phyloP scores from a whole-genome alignment of 2,329 filamentous ascomycete genomes.

The Hypoxylon sp. region DNA sequence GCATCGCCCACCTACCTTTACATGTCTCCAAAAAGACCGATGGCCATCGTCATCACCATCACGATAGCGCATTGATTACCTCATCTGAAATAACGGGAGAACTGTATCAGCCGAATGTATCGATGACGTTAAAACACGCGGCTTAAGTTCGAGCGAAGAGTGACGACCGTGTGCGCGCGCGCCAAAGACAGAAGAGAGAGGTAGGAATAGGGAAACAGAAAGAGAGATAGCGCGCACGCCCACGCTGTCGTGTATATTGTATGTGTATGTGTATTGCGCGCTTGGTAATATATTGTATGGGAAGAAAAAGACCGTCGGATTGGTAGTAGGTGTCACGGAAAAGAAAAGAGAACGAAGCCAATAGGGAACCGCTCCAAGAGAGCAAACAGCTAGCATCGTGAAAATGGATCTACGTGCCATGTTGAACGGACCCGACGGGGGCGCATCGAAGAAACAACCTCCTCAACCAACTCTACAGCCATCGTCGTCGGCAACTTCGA shows the following conservation, averaged over 20 bases:
- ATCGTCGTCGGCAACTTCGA: slow-evolving; percentile 44
- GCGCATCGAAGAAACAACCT: slow-evolving; percentile 48
- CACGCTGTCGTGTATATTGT: slow-evolving; percentile 24
- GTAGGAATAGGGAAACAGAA: slow-evolving; percentile 1
- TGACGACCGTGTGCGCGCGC: slow-evolving; percentile 36
- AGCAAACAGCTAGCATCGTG: slow-evolving; percentile 38
- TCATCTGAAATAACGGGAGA: slow-evolving; percentile 1
- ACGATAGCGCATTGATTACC: slow-evolving; percentile 29
- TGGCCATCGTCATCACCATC: slow-evolving; percentile 15
- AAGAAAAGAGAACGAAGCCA: slow-evolving; percentile 23
- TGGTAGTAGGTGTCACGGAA: slow-evolving; percentile 16
- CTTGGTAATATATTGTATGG: slow-evolving; percentile 14
- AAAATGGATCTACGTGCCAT: slow-evolving; percentile 57
- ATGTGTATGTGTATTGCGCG: slow-evolving; percentile 31
- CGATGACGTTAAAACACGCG: slow-evolving; percentile 34
- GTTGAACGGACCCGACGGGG: slow-evolving; percentile 63
- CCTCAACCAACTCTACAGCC: slow-evolving; percentile 45
- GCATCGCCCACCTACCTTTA: slow-evolving; percentile 26
- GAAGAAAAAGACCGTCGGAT: slow-evolving; percentile 3
- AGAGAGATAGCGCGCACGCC: slow-evolving; percentile 22
- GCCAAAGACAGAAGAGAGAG: slow-evolving; percentile 8
- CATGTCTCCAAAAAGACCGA: slow-evolving; percentile 14
- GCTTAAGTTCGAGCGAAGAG: slow-evolving; percentile 35
- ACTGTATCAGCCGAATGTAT: slow-evolving; percentile 25
- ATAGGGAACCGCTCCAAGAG: slow-evolving; percentile 22